Base-by-base conservation (phyloP, 331 rosid genomes). In the Pyrus hybrid region DNA sequence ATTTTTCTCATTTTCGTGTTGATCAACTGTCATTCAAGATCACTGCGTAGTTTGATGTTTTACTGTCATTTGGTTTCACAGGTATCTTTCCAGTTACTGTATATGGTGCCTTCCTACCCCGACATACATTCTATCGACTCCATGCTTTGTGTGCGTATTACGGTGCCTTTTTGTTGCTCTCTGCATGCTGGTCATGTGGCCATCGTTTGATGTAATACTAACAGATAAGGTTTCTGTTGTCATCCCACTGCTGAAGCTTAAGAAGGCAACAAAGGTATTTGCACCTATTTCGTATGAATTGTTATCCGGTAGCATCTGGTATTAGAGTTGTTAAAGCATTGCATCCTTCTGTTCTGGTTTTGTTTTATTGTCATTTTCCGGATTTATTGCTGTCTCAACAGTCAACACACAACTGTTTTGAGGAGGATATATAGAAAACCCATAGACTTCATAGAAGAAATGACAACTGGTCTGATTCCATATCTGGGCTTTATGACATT, bases 131-230 rank as follows among this genome's bases (percentile, higher is more conserved):
- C 86, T 88, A 93, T 82, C 95, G 80, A 54, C 77, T 91, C 71
- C 98, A 93, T 86, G 97, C 98, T 32, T 70, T 93, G 71, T 91
- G 93, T 80, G 98, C 98, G 49, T 93, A 91, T 72, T 93, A 26
- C 85, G 95, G 82, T 91, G 97, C 85, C 88, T 94, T 33, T 87
- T 88, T 80, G 97, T 90, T 79, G 93, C 98, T 77, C 83, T 93
- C 54, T 91, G 97, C 79, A 80, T 91, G 66, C 87, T 94, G 68
- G 73, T 94, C 68, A 72, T 83, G 87, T 90, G 96, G 97, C 84
- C 90, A 11, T 86, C 92, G 0, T 90, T 94, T 75, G 97, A 92
- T 77, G 92, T 90, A 62, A 77, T 90, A 68, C 21, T 63, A 63
- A 5, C 68, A 63, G 23, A 29, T 29, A 13, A 29, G 14, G 68